Evolutionary conservation across 2,329 filamentous ascomycete genomes (phyloP), one percentile per base, ranked within the genome.

Genomic region (Aureobasidium sp.): DNA sequence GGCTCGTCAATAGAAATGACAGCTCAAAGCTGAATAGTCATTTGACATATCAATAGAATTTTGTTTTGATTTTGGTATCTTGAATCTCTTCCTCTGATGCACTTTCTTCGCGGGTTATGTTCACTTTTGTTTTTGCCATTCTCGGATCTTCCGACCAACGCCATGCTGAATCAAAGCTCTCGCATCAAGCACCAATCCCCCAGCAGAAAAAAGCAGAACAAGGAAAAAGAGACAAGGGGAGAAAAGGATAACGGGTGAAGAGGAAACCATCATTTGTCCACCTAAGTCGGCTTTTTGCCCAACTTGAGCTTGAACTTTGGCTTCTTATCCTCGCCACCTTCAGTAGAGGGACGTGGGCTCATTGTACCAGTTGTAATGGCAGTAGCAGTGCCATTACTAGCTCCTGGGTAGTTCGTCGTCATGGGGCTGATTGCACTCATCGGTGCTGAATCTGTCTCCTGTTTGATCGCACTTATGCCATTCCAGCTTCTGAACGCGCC

Each of bases 241-340:
- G 34, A 37, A 37, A 15, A 37, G 3, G 34, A 37, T 37, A 37
- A 15, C 2, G 12, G 34, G 10, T 39, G 7, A 41, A 39, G 13
- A 29, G 24, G 20, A 13, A 20, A 27, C 5, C 5, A 41, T 27
- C 24, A 29, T 17, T 7, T 27, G 27, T 26, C n/a, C 48, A 17
- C 15, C 59, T 62, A 62, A 20, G 65, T 48, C 44, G 50, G 47
- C 63, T 61, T 63, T 56, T 52, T 61, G 47, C 26, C 55, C 2
- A 64, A 24, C 60, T 63, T 59, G 37, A 66, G 36, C 34, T 50
- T 64, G 48, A 64, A 44, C 32, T 55, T 64, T n/a, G 62, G 37
- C 52, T 63, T 65, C 62, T 57, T 65, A 6, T 46, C 46, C 41
- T 62, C 64, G 10, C 32, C 50, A 20, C 46, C 46, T 24, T 61